Percentiles rank a stretch among this genome's conserved stretches.
These are phyloP conservation scores for Lachancea dasiensis DNA, from an alignment of 805 yeast species.

Conservation along the genomic window DNA sequence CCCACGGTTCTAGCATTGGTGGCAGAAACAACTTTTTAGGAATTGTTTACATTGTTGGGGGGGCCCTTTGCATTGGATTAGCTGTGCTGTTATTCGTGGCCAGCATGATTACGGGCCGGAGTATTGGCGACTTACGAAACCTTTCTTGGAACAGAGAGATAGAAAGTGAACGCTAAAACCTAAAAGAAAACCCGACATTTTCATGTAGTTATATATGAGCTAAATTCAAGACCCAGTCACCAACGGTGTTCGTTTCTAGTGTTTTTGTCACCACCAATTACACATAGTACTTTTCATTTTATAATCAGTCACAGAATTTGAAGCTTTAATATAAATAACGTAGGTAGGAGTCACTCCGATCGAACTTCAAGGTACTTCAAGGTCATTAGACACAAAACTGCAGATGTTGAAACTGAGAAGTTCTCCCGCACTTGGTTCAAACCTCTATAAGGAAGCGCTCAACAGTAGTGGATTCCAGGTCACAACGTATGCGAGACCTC, in stretches of 20 bases:
- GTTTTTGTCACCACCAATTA: too few relatives aligned
- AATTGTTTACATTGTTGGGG: constrained; percentile 67
- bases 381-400: background rate
- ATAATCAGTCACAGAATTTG: too few relatives aligned
- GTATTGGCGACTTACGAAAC: constrained; percentile 61
- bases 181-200: background rate
- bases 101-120: constrained; percentile 61
- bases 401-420: constrained; percentile 6
- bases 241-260: too few relatives aligned
- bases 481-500: constrained; percentile 77
- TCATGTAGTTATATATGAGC: too few relatives aligned
- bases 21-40: constrained; percentile 74
- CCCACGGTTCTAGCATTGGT: constrained; percentile 69
- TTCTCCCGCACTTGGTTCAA: constrained; percentile 1
- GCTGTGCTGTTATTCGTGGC: constrained; percentile 47
- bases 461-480: constrained; percentile 39
- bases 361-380: too few relatives aligned
- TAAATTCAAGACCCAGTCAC: too few relatives aligned
- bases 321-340: too few relatives aligned
- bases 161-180: background rate
- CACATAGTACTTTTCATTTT: too few relatives aligned
- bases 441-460: constrained; percentile 3
- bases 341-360: too few relatives aligned
- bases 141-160: constrained; percentile 56
- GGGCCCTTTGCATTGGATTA: constrained; percentile 58